Evolutionary conservation across 176 grass and related monocot species (phyloP).

Genomic region (Tuctoria greenei): DNA sequence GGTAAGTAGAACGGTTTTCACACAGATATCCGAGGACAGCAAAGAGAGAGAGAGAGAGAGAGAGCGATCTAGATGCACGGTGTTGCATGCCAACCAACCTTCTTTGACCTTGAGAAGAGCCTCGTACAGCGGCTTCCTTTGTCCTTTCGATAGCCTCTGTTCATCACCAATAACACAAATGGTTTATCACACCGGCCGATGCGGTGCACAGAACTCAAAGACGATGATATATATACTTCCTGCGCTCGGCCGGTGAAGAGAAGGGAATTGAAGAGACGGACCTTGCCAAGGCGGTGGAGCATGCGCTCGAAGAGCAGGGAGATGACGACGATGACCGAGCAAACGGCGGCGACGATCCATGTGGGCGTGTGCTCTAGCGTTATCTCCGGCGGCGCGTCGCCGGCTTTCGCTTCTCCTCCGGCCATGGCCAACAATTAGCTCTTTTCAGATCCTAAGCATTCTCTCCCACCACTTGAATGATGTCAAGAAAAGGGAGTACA

Average conservation of each 20-base stretch:
- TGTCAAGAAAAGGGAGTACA: not conserved
- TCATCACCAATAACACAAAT: not conserved
- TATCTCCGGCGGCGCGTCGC: not conserved
- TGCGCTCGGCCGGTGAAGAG: not conserved
- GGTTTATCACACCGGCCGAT: not conserved
- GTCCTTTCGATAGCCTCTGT: conserved; percentile 50
- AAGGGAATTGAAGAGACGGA: conserved; percentile 6
- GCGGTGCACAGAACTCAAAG: not conserved
- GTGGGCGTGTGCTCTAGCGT: conserved; percentile 79
- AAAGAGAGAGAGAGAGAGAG: too few species aligned
- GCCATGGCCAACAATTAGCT: conserved; percentile 54
- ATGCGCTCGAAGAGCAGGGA: conserved; percentile 78
- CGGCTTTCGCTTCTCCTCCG: conserved; percentile 28
- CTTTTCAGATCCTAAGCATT: not conserved
- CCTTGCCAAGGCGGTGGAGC: conserved; percentile 85
- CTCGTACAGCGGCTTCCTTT: conserved; percentile 66
- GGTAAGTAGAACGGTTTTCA: not conserved
- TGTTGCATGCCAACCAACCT: conserved; percentile 45
- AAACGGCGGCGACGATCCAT: conserved; percentile 81
- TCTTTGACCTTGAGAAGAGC: conserved; percentile 86
- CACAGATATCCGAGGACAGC: not conserved
- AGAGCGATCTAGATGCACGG: not conserved
- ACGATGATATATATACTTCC: not conserved
- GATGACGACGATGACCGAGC: conserved; percentile 66
- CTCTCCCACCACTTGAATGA: not conserved